phyloP scores from a whole-genome alignment of 2,329 filamentous ascomycete species.

The Pseudogymnoascus destructans region DNA sequence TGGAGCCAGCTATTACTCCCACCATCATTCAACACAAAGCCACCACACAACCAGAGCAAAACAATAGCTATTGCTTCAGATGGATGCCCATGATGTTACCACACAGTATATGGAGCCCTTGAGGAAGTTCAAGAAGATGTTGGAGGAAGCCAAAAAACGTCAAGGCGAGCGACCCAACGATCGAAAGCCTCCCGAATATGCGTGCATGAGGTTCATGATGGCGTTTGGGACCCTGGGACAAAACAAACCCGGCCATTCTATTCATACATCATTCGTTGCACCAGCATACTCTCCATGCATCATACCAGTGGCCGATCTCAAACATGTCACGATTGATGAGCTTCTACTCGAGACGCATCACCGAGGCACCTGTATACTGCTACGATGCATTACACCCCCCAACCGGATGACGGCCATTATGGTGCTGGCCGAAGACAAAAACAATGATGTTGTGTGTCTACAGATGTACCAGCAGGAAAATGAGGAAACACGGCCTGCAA shows the following conservation, averaged over 20 bases:
- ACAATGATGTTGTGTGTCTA: conserved; percentile 24
- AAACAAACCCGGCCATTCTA: background rate
- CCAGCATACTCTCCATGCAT: conserved; percentile 14
- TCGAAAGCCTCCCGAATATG: background rate
- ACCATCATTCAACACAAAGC: background rate
- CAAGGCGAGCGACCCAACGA: background rate
- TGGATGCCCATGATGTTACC: background rate
- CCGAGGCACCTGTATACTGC: conserved; percentile 27
- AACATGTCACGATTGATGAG: conserved; percentile 17
- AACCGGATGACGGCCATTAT: conserved; percentile 23
- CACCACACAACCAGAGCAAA: background rate
- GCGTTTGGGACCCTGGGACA: background rate
- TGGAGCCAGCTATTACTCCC: background rate
- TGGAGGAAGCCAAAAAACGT: background rate
- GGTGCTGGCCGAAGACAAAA: conserved; percentile 17
- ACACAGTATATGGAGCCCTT: background rate
- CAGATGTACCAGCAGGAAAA: conserved; percentile 30
- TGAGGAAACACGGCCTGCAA: conserved; percentile 27
- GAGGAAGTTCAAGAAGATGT: background rate
- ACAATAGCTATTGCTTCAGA: background rate
- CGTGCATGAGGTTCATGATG: background rate
- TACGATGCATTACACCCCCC: conserved; percentile 12
- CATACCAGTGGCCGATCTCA: conserved; percentile 15
- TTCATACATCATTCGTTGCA: conserved; percentile 4
- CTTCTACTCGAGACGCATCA: conserved; percentile 31